Evolutionary conservation across 2,329 filamentous ascomycete genomes (phyloP).

Genomic region (Fusarium neocosmosporiellum): DNA sequence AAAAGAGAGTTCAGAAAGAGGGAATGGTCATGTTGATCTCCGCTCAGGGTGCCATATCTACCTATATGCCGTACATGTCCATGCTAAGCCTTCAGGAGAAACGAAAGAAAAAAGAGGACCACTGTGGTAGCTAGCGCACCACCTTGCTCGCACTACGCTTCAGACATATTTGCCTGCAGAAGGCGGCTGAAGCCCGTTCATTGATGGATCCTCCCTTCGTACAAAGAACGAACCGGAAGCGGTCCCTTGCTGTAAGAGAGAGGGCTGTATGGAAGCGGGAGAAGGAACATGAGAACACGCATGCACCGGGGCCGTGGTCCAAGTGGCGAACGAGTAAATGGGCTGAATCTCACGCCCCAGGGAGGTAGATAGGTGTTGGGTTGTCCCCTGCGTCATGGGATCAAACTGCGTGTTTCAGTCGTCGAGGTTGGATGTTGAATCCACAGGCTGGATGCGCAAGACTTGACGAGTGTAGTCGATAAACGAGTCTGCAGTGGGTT

Average conservation of each 20-base stretch:
- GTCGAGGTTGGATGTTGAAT: slow-evolving; percentile 1
- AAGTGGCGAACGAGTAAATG: not conserved
- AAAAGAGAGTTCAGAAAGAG: not conserved
- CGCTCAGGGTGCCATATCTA: slow-evolving; percentile 9
- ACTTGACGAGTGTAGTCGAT: not conserved
- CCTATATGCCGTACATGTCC: not conserved
- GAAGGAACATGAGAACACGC: not conserved
- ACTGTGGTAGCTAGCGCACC: not conserved
- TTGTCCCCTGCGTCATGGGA: slow-evolving; percentile 14
- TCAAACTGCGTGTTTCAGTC: slow-evolving; percentile 14
- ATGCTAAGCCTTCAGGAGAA: not conserved
- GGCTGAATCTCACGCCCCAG: slow-evolving; percentile 5
- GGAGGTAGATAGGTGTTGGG: slow-evolving; percentile 2
- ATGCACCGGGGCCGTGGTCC: not conserved
- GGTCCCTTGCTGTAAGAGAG: not conserved
- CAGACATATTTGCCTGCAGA: not conserved
- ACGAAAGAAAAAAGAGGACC: not conserved
- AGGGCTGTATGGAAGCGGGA: not conserved
- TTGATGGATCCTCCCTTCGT: not conserved
- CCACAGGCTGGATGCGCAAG: not conserved
- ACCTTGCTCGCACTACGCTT: not conserved
- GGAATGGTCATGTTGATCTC: not conserved
- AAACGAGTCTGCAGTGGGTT: not conserved
- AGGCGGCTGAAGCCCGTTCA: not conserved
- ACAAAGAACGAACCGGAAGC: not conserved